phyloP scores from a whole-genome alignment of 1,284 basidiomycete species.

The Porogramme epimiltina region DNA sequence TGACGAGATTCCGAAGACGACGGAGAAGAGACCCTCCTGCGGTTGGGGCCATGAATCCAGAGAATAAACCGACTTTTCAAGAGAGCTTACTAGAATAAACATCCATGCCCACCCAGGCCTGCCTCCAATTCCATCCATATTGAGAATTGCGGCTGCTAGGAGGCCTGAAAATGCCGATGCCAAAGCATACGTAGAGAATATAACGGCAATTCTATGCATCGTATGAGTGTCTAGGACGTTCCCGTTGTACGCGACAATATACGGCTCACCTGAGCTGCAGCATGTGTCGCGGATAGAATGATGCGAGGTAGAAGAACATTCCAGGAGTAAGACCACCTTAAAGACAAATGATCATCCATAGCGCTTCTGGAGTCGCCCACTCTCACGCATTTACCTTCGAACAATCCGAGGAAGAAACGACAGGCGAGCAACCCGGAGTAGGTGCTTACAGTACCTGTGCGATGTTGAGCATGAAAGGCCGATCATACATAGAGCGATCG shows the following conservation, averaged over 20 bases:
- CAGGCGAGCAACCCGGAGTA: constrained; percentile 57
- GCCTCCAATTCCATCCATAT: constrained; percentile 69
- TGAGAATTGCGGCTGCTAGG: constrained; percentile 62
- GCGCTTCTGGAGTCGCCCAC: neutral
- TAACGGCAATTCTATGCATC: constrained; percentile 59
- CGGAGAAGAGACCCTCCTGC: constrained; percentile 46
- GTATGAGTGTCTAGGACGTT: constrained; percentile 51
- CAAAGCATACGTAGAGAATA: constrained; percentile 70
- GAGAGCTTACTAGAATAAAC: constrained; percentile 68
- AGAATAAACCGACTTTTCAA: no score
- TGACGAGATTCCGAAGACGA: constrained; percentile 35
- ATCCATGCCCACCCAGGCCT: constrained; percentile 67
- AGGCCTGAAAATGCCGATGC: constrained; percentile 73
- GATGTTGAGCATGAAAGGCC: neutral
- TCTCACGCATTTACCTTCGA: constrained; percentile 48
- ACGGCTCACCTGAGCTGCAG: constrained; percentile 52
- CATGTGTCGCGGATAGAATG: constrained; percentile 59
- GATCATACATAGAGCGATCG: neutral
- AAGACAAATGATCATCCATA: neutral
- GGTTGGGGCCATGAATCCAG: constrained; percentile 12
- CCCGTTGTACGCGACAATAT: neutral
- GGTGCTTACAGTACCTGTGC: constrained; percentile 50
- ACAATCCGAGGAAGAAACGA: constrained; percentile 64
- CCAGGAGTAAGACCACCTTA: constrained; percentile 65
- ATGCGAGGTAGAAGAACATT: constrained; percentile 54